Evolutionary conservation across 768 basidiomycete genomes (phyloP).

Genomic region (Tulasnella sp.): DNA sequence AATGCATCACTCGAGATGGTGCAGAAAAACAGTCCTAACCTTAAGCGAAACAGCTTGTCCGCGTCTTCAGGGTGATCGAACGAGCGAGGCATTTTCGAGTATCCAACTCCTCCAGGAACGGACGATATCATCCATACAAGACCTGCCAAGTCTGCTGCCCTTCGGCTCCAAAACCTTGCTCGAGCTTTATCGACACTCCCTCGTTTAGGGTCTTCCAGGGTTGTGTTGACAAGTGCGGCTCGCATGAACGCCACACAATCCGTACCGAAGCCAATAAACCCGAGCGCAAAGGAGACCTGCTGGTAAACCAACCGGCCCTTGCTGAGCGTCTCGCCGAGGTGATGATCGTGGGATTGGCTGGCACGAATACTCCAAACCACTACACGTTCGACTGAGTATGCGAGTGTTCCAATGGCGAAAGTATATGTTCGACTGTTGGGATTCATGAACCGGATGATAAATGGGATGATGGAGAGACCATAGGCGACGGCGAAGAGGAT

Average conservation of each 20-base stretch:
- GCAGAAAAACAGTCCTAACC: background rate
- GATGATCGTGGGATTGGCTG: background rate
- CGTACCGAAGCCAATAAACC: background rate
- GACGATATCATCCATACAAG: background rate
- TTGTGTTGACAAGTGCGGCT: background rate
- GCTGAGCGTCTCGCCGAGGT: background rate
- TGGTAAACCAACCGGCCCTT: background rate
- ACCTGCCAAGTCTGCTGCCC: background rate
- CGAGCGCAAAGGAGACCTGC: constrained; percentile 2
- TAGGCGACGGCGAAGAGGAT: constrained; percentile 39
- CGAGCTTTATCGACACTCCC: background rate
- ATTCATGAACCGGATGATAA: constrained; percentile 32
- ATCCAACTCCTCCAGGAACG: background rate
- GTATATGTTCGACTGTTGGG: constrained; percentile 33
- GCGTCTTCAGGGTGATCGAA: background rate
- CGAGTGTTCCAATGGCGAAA: constrained; percentile 32
- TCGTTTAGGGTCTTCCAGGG: background rate
- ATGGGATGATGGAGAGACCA: constrained; percentile 34
- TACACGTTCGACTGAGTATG: constrained; percentile 33
- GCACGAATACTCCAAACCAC: constrained; percentile 6
- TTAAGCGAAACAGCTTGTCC: background rate
- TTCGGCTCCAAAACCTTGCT: background rate
- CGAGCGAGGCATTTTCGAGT: background rate
- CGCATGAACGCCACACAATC: constrained; percentile 5
- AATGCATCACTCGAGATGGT: background rate